Evolutionary conservation across 352 stramenopile species (phyloP).

Genomic region (Albugo laibachii): DNA sequence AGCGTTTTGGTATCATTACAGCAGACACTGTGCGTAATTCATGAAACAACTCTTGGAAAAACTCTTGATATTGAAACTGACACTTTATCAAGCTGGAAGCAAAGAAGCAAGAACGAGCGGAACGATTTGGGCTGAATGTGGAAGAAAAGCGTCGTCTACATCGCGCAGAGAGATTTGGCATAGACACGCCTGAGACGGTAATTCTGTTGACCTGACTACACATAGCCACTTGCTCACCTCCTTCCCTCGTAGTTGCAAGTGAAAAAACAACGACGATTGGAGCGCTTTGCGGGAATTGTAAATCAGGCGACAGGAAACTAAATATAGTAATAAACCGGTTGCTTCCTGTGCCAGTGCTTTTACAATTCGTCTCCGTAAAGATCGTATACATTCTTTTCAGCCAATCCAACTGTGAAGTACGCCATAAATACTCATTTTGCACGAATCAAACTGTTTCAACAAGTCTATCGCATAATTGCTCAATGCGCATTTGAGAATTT

Average conservation of each 20-base stretch:
- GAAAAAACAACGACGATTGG: constrained; percentile 50
- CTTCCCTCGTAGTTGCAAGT: constrained; percentile 26
- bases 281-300: constrained; percentile 24
- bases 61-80: background rate
- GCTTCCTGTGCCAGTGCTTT: background rate
- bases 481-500: too few species aligned
- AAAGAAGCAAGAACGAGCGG: constrained; percentile 57
- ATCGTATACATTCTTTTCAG: too few species aligned
- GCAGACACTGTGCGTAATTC: constrained; percentile 33
- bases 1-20: constrained; percentile 65
- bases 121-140: constrained; percentile 66
- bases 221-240: background rate
- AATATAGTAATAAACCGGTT: background rate
- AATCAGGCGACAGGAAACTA: constrained; percentile 5
- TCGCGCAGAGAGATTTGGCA: constrained; percentile 62
- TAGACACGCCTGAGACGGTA: constrained; percentile 66
- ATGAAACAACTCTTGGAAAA: background rate
- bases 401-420: too few species aligned
- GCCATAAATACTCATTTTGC: too few species aligned
- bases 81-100: constrained; percentile 39
- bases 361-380: background rate
- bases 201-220: constrained; percentile 1
- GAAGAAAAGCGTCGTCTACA: constrained; percentile 65
- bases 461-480: too few species aligned
- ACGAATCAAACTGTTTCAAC: too few species aligned